phyloP scores from a whole-genome alignment of 345 rosid species.

The Iberis pinnata region DNA sequence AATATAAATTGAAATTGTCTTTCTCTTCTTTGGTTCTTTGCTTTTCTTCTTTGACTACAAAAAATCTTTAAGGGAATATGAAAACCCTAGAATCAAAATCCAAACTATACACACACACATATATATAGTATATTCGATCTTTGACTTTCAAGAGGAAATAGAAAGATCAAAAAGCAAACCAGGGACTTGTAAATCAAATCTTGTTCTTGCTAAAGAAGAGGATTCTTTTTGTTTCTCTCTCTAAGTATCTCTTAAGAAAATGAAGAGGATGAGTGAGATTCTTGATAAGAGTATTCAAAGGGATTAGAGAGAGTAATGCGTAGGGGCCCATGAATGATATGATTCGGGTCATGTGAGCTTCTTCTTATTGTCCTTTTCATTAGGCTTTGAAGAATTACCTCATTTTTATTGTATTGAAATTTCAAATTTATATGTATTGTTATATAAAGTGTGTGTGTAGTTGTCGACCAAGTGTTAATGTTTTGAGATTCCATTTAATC shows the following conservation, averaged over 20 bases:
- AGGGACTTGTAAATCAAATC: constrained; percentile 20
- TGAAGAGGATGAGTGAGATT: constrained; percentile 31
- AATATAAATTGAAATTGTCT: constrained; percentile 20
- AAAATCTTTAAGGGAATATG: constrained; percentile 3
- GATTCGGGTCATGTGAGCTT: constrained; percentile 84
- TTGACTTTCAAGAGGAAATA: constrained; percentile 10
- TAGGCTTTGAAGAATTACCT: constrained; percentile 40
- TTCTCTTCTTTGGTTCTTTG: constrained; percentile 26
- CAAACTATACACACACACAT: constrained; percentile 1
- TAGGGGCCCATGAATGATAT: constrained; percentile 86
- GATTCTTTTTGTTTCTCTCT: too few species aligned
- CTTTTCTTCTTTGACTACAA: constrained; percentile 25
- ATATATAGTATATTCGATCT: too few species aligned
- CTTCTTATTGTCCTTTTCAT: constrained; percentile 78
- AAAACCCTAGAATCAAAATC: constrained; percentile 29
- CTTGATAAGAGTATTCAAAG: constrained; percentile 25
- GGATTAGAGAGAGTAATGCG: constrained; percentile 30
- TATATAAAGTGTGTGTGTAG: constrained; percentile 6
- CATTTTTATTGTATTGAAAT: constrained; percentile 28
- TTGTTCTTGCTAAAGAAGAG: constrained; percentile 25
- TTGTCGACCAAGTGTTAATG: too few species aligned
- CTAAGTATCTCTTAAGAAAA: constrained; percentile 22
- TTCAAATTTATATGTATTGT: too few species aligned
- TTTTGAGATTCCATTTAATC: too few species aligned
- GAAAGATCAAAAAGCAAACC: constrained; percentile 32